Percentiles rank a stretch among this genome's conserved stretches.
Conservation (phyloP, 2,329 filamentous ascomycete species). For the Penicillium sclerotiorum region DNA sequence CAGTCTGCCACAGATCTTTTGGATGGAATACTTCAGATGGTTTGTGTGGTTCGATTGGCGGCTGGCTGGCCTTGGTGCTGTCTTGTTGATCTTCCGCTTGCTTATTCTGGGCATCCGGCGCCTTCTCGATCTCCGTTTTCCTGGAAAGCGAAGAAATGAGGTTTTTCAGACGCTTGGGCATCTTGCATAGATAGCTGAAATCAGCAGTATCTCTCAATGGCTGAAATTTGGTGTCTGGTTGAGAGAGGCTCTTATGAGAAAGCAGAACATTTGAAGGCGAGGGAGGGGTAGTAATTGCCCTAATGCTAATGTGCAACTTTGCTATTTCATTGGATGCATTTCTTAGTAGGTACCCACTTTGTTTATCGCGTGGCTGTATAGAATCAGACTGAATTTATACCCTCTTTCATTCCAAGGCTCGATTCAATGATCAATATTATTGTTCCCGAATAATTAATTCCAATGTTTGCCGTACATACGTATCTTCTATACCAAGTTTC, state of each 20-base stretch:
- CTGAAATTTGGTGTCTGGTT: neutral
- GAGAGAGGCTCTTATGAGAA: conserved; percentile 3
- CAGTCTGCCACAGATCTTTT: conserved; percentile 19
- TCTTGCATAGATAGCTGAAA: neutral
- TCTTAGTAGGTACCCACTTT: no score
- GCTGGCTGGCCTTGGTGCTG: neutral
- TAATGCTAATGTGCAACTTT: no score
- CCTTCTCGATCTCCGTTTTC: neutral
- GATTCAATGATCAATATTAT: no score
- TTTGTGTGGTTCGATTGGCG: neutral
- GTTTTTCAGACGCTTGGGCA: conserved; percentile 1
- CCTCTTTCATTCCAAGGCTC: no score
- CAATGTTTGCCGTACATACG: no score
- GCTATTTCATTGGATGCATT: no score
- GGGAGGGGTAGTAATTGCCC: neutral
- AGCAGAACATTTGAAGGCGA: conserved; percentile 1
- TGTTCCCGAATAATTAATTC: no score
- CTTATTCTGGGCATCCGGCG: neutral
- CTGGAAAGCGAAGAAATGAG: neutral
- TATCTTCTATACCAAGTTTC: no score
- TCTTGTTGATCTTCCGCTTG: conserved; percentile 1
- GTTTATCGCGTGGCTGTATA: no score
- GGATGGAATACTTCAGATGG: conserved; percentile 1
- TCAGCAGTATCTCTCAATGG: neutral
- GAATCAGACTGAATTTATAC: no score